phyloP scores from a whole-genome alignment of 352 stramenopile species.

The Globisporangium mamillatum region DNA sequence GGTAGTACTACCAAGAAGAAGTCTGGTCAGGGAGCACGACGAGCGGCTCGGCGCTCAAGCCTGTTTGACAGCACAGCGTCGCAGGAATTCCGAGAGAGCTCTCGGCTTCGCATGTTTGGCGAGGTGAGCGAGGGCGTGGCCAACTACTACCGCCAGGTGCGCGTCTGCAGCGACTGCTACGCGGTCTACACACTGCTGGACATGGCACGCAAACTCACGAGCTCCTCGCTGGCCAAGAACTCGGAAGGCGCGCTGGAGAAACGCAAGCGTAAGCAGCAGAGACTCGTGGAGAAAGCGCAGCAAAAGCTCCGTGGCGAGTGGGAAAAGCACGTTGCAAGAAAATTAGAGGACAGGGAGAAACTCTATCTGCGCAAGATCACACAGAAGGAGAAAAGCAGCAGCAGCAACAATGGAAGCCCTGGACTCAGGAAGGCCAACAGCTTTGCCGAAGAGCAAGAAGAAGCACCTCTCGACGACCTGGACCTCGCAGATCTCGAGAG shows the following conservation, averaged over 20 bases:
- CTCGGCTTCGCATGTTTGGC: constrained; percentile 44
- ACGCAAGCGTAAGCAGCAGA: constrained; percentile 16
- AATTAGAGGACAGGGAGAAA: constrained; percentile 57
- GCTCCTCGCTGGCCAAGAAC: constrained; percentile 2
- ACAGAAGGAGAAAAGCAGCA: neutral
- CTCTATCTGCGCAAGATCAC: constrained; percentile 30
- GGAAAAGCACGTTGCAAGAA: constrained; percentile 35
- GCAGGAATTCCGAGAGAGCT: constrained; percentile 50
- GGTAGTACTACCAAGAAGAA: neutral
- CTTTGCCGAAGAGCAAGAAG: neutral
- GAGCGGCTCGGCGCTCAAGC: constrained; percentile 21
- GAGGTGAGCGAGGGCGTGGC: constrained; percentile 50
- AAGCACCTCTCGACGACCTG: neutral
- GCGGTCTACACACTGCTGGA: constrained; percentile 87
- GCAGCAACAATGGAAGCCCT: neutral
- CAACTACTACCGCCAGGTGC: constrained; percentile 82
- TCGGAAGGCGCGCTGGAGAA: constrained; percentile 25
- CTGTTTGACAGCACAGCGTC: constrained; percentile 49
- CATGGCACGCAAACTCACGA: constrained; percentile 42
- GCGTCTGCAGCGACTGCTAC: constrained; percentile 84
- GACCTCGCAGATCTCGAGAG: neutral
- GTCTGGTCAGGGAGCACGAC: neutral
- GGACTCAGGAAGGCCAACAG: neutral
- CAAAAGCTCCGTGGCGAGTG: constrained; percentile 40
- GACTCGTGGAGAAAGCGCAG: constrained; percentile 15